Evolutionary conservation across 805 yeast genomes (phyloP).

Genomic region (Komagataella pseudopastoris): DNA sequence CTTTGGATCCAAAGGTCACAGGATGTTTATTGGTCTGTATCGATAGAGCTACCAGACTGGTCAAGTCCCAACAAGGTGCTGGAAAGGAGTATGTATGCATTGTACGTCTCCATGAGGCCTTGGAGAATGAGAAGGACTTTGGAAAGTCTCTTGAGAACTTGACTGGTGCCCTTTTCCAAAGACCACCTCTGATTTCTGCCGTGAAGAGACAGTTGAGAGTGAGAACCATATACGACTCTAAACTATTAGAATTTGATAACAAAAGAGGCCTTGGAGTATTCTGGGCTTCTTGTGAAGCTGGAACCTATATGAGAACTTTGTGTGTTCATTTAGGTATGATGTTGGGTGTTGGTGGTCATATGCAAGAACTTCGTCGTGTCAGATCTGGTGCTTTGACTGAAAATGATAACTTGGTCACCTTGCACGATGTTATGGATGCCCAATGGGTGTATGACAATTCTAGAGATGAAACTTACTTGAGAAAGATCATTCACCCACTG

Average conservation of each 20-base stretch:
- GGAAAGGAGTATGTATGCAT: slow-evolving; percentile 99
- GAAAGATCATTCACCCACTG: slow-evolving; percentile 89
- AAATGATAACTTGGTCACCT: slow-evolving; percentile 81
- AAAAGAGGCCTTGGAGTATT: slow-evolving; percentile 95
- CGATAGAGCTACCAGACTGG: slow-evolving; percentile 96
- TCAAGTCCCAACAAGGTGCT: slow-evolving; percentile 98
- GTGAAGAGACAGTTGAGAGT: slow-evolving; percentile 98
- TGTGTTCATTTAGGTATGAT: slow-evolving; percentile 99
- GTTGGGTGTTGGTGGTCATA: slow-evolving; percentile 97
- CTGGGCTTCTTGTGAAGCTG: slow-evolving; percentile 99
- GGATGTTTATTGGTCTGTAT: slow-evolving; percentile 98
- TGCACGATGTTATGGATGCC: slow-evolving; percentile 96
- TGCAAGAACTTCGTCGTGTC: slow-evolving; percentile 99
- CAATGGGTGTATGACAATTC: slow-evolving; percentile 97
- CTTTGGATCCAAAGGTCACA: slow-evolving; percentile 92
- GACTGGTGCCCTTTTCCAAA: slow-evolving; percentile 97
- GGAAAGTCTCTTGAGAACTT: slow-evolving; percentile 81
- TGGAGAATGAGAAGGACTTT: slow-evolving; percentile 78
- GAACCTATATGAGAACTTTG: slow-evolving; percentile 97
- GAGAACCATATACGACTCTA: slow-evolving; percentile 93
- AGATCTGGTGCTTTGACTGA: slow-evolving; percentile 94
- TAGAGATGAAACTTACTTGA: slow-evolving; percentile 88
- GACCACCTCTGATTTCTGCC: slow-evolving; percentile 98
- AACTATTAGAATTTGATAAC: slow-evolving; percentile 90
- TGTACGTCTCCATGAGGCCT: slow-evolving; percentile 86